Evolutionary conservation across 1,139 yeast genomes (phyloP), one percentile per base, ranked within the genome.

Genomic region (Diutina sp.): DNA sequence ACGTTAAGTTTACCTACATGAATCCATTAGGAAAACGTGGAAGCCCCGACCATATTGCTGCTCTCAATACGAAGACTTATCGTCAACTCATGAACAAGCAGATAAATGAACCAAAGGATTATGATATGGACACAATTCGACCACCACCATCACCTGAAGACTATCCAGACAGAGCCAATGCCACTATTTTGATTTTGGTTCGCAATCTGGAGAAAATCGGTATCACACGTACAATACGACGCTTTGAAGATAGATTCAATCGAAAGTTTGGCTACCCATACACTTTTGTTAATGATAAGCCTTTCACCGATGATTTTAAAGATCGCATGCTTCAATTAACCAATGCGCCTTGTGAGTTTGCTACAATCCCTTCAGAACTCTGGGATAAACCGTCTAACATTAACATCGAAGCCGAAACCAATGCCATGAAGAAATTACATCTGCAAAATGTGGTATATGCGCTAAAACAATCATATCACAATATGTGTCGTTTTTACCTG

Each of bases 401-500:
- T 44, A 87, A 86, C 65, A 55, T 55, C 0, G 68, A 64, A 7
- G 74, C 71, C 46, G 81, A 78, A 60, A 58, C 62, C 4, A 62
- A 67, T 46, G 79, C 73, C 4, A 74, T 76, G 73, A 65, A 70
- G 46, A 62, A 67, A 46, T 60, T 85, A 62, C 67, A 65, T 4
- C 66, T 70, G 25, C 74, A 80, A 53, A 71, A 78, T 18, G 80
- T 87, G 9, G 85, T 86, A 3, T 86, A 87, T 64, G 88, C 91
- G 0, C 72, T 73, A 47, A 74, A 70, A 67, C 69, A 65, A n/a
- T 83, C 89, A 0, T 87, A 87, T 65, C 93, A 85, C 63, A 83
- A 85, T 64, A 87, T 87, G 95, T 87, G 95, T 64, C 72, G 93
- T 38, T 86, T 81, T 71, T 76, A 87, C 65, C 83, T 86, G 61